These are phyloP conservation scores for Yamadazyma nakazawae DNA, from an alignment of 805 yeast genomes.

Conservation along the genomic window DNA sequence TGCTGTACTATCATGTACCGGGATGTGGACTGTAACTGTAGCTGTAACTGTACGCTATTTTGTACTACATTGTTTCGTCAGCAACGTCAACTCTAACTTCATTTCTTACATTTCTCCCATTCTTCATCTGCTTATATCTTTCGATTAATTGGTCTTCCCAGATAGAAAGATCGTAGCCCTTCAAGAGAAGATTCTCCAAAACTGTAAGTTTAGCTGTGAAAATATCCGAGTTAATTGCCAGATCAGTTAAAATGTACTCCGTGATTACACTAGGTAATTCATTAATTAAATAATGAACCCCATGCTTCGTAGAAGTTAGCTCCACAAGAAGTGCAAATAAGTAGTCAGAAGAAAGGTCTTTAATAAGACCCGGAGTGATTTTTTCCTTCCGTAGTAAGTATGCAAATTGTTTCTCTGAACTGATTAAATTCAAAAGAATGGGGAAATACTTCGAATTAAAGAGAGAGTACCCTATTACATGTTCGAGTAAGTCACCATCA, in stretches of 20 bases:
- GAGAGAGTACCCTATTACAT: constrained; percentile 11
- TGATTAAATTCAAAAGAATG: constrained; percentile 24
- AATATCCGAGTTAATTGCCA: constrained; percentile 20
- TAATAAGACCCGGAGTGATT: constrained; percentile 10
- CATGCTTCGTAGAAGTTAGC: constrained; percentile 19
- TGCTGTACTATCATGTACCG: too few species aligned
- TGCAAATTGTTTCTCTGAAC: constrained; percentile 16
- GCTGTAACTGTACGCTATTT: not conserved
- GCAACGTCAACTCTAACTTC: constrained; percentile 22
- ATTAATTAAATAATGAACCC: constrained; percentile 18
- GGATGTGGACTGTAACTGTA: not conserved
- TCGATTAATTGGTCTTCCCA: constrained; percentile 22
- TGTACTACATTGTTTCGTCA: constrained; percentile 15
- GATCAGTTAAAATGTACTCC: constrained; percentile 18
- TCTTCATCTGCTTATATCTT: constrained; percentile 21
- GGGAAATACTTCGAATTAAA: constrained; percentile 21
- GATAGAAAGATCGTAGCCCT: constrained; percentile 14
- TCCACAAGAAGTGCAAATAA: constrained; percentile 19
- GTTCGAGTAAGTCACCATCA: constrained; percentile 11
- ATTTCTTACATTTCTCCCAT: constrained; percentile 18
- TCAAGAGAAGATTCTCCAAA: constrained; percentile 21
- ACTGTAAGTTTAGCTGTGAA: constrained; percentile 23
- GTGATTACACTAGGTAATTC: constrained; percentile 23
- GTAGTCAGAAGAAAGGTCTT: constrained; percentile 16
- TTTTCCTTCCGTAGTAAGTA: constrained; percentile 10